Evolutionary conservation across 768 basidiomycete genomes (phyloP).

Genomic region (Trametes cingulata): DNA sequence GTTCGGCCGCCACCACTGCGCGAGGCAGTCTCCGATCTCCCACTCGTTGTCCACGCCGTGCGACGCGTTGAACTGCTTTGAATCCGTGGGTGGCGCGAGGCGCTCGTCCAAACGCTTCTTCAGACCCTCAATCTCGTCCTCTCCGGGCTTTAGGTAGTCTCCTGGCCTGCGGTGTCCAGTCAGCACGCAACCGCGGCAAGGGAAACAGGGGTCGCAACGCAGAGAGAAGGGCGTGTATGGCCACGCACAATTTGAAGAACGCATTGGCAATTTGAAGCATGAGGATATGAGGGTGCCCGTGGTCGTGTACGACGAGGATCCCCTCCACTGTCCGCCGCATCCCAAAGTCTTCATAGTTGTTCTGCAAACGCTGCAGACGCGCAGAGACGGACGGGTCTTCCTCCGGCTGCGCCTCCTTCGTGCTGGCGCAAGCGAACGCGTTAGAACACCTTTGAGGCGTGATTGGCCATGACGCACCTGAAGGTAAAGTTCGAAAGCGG

Average conservation of each 20-base stretch:
- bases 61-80: conserved; percentile 70
- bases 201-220: neutral
- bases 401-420: conserved; percentile 95
- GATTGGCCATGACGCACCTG: conserved; percentile 49
- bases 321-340: conserved; percentile 96
- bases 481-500: conserved; percentile 92
- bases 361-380: conserved; percentile 89
- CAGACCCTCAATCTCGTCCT: conserved; percentile 89
- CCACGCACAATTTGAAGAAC: conserved; percentile 94
- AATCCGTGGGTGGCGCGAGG: conserved; percentile 76
- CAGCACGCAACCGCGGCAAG: neutral
- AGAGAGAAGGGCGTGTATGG: neutral
- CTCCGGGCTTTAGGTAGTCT: conserved; percentile 97
- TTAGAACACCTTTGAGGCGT: neutral
- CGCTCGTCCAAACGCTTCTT: conserved; percentile 88
- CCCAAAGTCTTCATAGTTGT: conserved; percentile 96
- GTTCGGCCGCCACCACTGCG: conserved; percentile 98
- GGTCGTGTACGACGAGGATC: conserved; percentile 89
- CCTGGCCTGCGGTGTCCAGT: conserved; percentile 63
- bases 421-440: conserved; percentile 45
- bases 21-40: conserved; percentile 96
- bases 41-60: conserved; percentile 87
- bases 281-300: conserved; percentile 95
- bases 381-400: conserved; percentile 97
- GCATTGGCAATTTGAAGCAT: conserved; percentile 99